Evolutionary conservation across 140 eudicot species (phyloP), one percentile per base, ranked within the genome.

Genomic region (Anethum foeniculum): DNA sequence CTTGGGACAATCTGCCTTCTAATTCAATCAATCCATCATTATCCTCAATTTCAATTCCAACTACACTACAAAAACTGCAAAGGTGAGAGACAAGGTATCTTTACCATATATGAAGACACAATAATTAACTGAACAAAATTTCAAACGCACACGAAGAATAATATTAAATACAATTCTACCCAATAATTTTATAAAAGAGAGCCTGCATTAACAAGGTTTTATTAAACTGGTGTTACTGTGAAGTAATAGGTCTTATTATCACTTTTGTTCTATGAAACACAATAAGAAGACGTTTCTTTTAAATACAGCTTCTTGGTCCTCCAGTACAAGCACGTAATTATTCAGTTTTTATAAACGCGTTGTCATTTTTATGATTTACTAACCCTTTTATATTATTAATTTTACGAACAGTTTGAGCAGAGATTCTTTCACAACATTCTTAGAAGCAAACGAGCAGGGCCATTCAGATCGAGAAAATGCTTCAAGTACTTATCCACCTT

Each of bases 41-140:
- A 60, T n/a, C 67, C 76, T 75, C 46, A 49, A 30, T 85, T 47
- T 36, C 67, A 80, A 15, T 13, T 68, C 85, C 85, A 78, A 79
- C 85, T 81, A 79, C 88, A 81, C 84, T 87, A 78, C 89, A 87
- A 80, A 85, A 79, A 77, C 58, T 85, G 30, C 91, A 90, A 32
- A 86, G 90, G 97, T 68, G 74, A 68, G 74, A 6, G 44, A 34
- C 23, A 28, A 0, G 23, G 23, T 21, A 7, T 28, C 28, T 19
- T 30, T 62, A 62, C 34, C 34, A 25, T n/a, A 60, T 12, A 62
- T 62, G 16, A 23, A 62, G 30, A 62, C 18, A 25, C 34, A 62
- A 25, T 25, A 27, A 54, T 4, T 51, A 15, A 18, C 25, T 0
- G 4, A 8, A 60, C 69, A 60, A 23, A 60, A 23, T 58, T 58